These are phyloP conservation scores for Diaporthe velutina DNA, from an alignment of 2,329 filamentous ascomycete species.

Conservation along the genomic window DNA sequence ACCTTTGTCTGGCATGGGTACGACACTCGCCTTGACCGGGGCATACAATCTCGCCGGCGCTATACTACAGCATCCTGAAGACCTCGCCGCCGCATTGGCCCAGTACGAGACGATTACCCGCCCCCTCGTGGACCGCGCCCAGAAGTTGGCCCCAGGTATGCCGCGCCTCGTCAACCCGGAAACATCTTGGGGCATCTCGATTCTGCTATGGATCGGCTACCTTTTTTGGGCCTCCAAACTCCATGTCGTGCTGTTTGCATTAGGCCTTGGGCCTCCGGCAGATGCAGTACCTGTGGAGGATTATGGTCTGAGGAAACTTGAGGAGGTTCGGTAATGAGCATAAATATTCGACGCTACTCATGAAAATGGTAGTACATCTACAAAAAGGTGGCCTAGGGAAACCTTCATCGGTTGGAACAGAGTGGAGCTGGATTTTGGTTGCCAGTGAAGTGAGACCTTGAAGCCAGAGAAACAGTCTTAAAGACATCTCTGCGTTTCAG, in stretches of 20 bases:
- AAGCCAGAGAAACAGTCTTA: no score
- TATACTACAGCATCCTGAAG: constrained; percentile 45
- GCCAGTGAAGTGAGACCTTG: no score
- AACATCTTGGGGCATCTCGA: constrained; percentile 46
- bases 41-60: constrained; percentile 66
- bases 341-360: neutral
- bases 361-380: neutral
- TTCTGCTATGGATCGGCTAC: constrained; percentile 41
- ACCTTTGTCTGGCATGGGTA: constrained; percentile 62
- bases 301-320: constrained; percentile 20
- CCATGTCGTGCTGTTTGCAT: neutral
- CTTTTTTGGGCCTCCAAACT: constrained; percentile 4
- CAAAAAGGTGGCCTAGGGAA: neutral
- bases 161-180: constrained; percentile 45
- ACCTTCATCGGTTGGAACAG: no score
- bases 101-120: constrained; percentile 56
- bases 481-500: no score
- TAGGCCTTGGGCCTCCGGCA: constrained; percentile 33
- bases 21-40: constrained; percentile 57
- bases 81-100: constrained; percentile 48
- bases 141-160: constrained; percentile 49
- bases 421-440: no score
- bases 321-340: neutral
- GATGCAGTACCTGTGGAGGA: constrained; percentile 27
- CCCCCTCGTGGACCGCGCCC: constrained; percentile 53